Conservation (phyloP, 208 protist species). For the Trypanosoma mega region DNA sequence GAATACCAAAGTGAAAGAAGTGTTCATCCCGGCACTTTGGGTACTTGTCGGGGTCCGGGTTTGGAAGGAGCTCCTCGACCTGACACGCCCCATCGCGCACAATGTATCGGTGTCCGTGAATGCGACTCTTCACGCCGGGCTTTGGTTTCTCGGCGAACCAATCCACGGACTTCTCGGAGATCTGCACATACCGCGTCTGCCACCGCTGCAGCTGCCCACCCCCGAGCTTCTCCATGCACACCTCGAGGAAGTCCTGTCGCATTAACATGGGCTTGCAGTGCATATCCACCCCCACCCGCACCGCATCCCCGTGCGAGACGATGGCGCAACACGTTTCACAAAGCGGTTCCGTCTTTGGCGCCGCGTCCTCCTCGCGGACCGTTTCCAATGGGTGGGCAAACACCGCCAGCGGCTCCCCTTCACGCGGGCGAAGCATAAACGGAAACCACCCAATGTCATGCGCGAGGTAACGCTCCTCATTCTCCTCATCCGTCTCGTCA, state of each 20-base stretch:
- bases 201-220: slow-evolving; percentile 16
- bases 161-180: slow-evolving; percentile 26
- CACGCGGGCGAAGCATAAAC: slow-evolving; percentile 15
- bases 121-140: slow-evolving; percentile 19
- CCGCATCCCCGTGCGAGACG: slow-evolving; percentile 8
- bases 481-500: slow-evolving; percentile 17
- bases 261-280: slow-evolving; percentile 17
- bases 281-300: slow-evolving; percentile 19
- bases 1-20: slow-evolving; percentile 19
- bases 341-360: slow-evolving; percentile 3
- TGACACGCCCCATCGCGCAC: slow-evolving; percentile 9
- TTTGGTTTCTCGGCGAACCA: slow-evolving; percentile 23
- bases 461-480: slow-evolving; percentile 18
- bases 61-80: neutral
- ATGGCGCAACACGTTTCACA: slow-evolving; percentile 13
- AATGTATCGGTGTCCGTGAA: slow-evolving; percentile 20
- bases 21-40: slow-evolving; percentile 12
- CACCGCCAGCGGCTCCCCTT: slow-evolving; percentile 15
- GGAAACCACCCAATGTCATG: slow-evolving; percentile 23
- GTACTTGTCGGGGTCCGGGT: slow-evolving; percentile 8
- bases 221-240: slow-evolving; percentile 28
- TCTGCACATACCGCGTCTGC: slow-evolving; percentile 22
- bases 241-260: slow-evolving; percentile 12
- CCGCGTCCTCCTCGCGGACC: slow-evolving; percentile 2
- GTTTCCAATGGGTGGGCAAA: neutral